Evolutionary conservation across 306 rosid species (phyloP), one percentile per base, ranked within the genome.

Genomic region (Trifolium subterraneum): DNA sequence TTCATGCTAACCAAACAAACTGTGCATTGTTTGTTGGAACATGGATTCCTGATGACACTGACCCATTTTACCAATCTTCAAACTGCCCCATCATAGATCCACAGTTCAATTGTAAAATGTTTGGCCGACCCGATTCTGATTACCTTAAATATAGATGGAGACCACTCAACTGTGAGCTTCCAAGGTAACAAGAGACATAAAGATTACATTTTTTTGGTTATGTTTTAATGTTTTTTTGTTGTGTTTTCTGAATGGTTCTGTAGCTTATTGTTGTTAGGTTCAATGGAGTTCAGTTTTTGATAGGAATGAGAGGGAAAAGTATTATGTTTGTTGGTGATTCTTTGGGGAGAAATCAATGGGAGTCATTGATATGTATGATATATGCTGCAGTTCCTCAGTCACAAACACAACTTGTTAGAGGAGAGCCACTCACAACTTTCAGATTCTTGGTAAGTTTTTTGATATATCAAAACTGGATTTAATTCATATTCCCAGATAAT

Each of bases 271-370:
- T 67, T 91, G 85, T 63, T 80, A 94, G 99, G 89, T 94, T 94
- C 87, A 73, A 94, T 73, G 99, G 97, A 84, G 60, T 70, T 70
- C 90, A 91, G 78, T 92, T 94, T 79, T 68, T 94, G 87, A 70
- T 78, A 80, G 82, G 78, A 33, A 87, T 94, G 97, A 90, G 36
- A 42, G 95, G 96, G 31, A 92, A 90, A 70, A 94, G 90, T 3
- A 83, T 92, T 72, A 87, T 92, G 96, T 94, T 94, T 82, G 96
- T 94, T 25, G 99, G 97, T 4, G 97, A 94, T 45, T 94, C 97
- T 3, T 86, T 94, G 41, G 99, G 97, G 7, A 79, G 88, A 70
- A 94, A 94, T 38, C 99, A 94, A 76, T 92, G 99, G 99, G 86
- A 94, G 80, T 92, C 97, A 23, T 58, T 94, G 86, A 88, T 94